These are phyloP conservation scores for Lunasporangiospora selenospora DNA, from an alignment of 192 early-diverging fungal species.

Conservation along the genomic window DNA sequence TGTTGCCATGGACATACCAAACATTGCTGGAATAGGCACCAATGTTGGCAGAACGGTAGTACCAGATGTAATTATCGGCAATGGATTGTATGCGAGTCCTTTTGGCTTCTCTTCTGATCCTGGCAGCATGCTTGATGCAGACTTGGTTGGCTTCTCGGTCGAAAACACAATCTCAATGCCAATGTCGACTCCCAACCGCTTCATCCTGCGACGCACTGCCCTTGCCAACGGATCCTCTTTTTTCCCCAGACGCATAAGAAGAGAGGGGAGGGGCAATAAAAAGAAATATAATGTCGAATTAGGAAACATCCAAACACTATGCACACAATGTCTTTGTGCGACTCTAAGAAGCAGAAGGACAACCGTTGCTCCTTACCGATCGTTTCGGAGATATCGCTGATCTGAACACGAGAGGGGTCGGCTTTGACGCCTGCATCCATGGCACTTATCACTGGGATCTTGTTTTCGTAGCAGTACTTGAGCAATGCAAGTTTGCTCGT, in stretches of 20 bases:
- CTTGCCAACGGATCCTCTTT: slow-evolving; percentile 93
- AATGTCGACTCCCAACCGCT: slow-evolving; percentile 69
- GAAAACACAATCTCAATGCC: slow-evolving; percentile 93
- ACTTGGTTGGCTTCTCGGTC: slow-evolving; percentile 90
- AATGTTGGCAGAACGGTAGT: slow-evolving; percentile 83
- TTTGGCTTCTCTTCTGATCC: too few relatives aligned
- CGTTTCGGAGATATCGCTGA: slow-evolving; percentile 94
- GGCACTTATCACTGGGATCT: slow-evolving; percentile 84
- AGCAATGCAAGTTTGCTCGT: slow-evolving; percentile 92
- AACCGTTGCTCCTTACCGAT: slow-evolving; percentile 58
- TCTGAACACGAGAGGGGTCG: slow-evolving; percentile 95
- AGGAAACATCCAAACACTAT: neutral
- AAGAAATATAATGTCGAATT: neutral
- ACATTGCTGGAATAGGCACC: slow-evolving; percentile 93
- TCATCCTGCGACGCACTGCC: slow-evolving; percentile 79
- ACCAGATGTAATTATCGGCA: slow-evolving; percentile 92
- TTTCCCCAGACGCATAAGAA: neutral
- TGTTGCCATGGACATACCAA: slow-evolving; percentile 92
- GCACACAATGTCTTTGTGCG: neutral
- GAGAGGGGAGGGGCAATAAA: neutral
- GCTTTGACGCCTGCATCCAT: slow-evolving; percentile 99
- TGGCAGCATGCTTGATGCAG: too few relatives aligned
- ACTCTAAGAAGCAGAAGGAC: neutral
- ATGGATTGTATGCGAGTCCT: slow-evolving; percentile 86
- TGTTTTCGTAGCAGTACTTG: slow-evolving; percentile 80